phyloP scores from a whole-genome alignment of 1,139 yeast genomes.

The Hansenula lynferdii region DNA sequence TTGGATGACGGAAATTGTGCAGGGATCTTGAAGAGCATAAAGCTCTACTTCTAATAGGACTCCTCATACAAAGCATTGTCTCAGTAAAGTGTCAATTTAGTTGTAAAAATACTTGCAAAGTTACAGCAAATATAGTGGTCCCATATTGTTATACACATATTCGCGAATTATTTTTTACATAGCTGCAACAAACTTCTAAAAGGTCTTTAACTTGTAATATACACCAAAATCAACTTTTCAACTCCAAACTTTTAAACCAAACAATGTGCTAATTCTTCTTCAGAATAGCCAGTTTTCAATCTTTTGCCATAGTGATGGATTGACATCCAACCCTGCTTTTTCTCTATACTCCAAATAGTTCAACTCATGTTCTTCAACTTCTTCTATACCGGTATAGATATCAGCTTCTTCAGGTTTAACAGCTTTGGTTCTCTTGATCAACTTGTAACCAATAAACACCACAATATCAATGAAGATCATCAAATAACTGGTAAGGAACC shows the following conservation, averaged over 20 bases:
- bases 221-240: no score
- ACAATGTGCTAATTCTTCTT: no score
- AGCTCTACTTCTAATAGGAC: no score
- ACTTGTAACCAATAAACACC: slow-evolving; percentile 50
- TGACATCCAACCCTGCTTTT: background rate
- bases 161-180: no score
- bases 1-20: background rate
- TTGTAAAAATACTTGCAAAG: no score
- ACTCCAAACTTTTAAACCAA: no score
- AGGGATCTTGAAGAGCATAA: background rate
- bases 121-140: no score
- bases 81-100: no score
- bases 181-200: no score
- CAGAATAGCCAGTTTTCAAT: background rate
- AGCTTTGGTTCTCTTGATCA: slow-evolving; percentile 46
- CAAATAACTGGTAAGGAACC: slow-evolving; percentile 22
- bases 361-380: slow-evolving; percentile 49
- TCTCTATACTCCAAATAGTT: slow-evolving; percentile 23
- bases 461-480: slow-evolving; percentile 61
- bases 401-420: slow-evolving; percentile 47
- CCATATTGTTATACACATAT: no score
- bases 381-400: slow-evolving; percentile 46
- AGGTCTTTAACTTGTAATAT: no score
- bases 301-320: background rate
- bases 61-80: background rate